These are phyloP conservation scores for Lasiosphaeriaceae sp. DNA, from an alignment of 495 filamentous ascomycete genomes.

Conservation along the genomic window DNA sequence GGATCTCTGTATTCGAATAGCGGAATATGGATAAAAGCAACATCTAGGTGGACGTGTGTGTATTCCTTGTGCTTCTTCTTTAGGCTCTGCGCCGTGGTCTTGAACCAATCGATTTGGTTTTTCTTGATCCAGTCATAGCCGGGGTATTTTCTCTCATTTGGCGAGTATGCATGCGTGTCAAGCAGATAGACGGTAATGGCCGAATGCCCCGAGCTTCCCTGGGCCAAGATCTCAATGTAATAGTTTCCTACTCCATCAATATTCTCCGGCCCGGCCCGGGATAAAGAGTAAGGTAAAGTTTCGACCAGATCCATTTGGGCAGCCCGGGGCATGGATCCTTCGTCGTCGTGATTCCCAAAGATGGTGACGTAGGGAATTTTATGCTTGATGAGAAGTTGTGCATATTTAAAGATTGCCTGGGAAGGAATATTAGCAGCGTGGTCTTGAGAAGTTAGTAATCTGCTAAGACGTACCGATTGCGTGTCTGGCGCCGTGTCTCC, in stretches of 20 bases:
- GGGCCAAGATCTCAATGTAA: conserved; percentile 82
- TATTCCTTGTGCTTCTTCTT: conserved; percentile 72
- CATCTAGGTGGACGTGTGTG: conserved; percentile 86
- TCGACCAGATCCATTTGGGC: conserved; percentile 82
- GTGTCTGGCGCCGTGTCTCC: conserved; percentile 87
- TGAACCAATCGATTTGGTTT: conserved; percentile 93
- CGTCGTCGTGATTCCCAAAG: conserved; percentile 97
- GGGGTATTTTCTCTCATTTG: conserved; percentile 75
- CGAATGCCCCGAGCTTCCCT: conserved; percentile 72
- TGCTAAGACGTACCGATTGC: conserved; percentile 56
- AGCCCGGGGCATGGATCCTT: conserved; percentile 71
- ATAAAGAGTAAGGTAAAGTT: conserved; percentile 83
- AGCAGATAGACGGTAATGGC: conserved; percentile 91
- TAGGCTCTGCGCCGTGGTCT: conserved; percentile 63
- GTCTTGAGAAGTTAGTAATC: not conserved
- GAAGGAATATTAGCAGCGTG: not conserved
- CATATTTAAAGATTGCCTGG: conserved; percentile 87
- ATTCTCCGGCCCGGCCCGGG: conserved; percentile 71
- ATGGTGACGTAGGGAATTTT: conserved; percentile 91
- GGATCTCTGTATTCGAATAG: conserved; percentile 73
- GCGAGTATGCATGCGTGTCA: conserved; percentile 89
- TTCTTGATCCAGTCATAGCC: conserved; percentile 98
- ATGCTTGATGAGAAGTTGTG: conserved; percentile 77
- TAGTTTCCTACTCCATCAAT: conserved; percentile 94
- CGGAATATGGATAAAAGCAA: conserved; percentile 97